Base-by-base conservation (phyloP, 1,139 yeast genomes). In the Blastobotrys arbuscula region DNA sequence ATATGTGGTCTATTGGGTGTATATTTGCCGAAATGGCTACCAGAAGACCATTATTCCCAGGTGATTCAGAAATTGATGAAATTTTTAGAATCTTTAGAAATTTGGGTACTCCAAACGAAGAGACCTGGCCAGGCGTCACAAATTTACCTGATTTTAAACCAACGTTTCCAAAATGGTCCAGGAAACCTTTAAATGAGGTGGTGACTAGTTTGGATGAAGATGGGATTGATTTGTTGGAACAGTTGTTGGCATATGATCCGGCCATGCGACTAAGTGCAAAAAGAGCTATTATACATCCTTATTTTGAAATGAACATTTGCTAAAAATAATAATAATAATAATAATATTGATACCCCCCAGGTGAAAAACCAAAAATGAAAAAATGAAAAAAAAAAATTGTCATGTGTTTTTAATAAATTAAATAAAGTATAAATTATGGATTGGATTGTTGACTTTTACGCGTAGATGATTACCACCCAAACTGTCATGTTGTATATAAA, bases 1-100 rank as follows among this genome's bases (percentile, higher is more conserved):
- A 92, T 66, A 89, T 94, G 84, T 92, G 99, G 99, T 87, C 96
- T 16, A 87, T 89, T 51, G 99, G 99, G 20, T 90, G 97, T 68
- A 92, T 92, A 50, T 92, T 94, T 70, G 98, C 97, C 5, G 99
- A 92, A 67, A 90, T 92, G 97, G 92, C 94, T 59, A 88, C 90
- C 63, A 77, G 98, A 55, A 88, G 88, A 67, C 97, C 99, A 9
- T 70, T 92, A 46, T 92, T 92, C 71, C 95, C 97, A 1, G 99
- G 98, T 28, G 98, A 92, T 68, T 87, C 96, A 15, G 98, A 92
- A 67, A 92, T 92, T 65, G 98, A 92, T 67, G 97, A 92, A 71
- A 92, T 92, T 58, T 90, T 92, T 74, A 82, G 94, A 69, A 92
- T 94, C 53, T 94, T 94, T 72, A 76, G 96, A 60, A 75, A 89